Base-by-base conservation (phyloP, 2,329 filamentous ascomycete species). In the Colletotrichum truncatum region DNA sequence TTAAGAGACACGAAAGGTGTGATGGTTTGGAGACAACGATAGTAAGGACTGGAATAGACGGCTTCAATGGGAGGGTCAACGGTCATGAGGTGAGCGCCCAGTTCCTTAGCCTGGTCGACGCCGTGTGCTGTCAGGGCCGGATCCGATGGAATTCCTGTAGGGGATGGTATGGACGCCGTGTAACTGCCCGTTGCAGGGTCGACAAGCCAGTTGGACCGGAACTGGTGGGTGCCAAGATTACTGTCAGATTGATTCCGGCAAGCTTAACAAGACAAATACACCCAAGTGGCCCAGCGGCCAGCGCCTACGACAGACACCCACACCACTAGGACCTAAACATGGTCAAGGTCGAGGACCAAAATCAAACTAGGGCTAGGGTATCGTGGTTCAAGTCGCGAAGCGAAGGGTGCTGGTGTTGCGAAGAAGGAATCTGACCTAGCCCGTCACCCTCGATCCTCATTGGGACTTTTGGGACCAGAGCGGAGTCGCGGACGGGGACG, bases 141-240 rank as follows among this genome's bases (percentile, higher is more conserved):
- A 75, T 99, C 96, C 25, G 92, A 91, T 4, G 94, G 86, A 68
- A 97, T 94, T 56, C 93, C 92, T 6, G 96, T 98, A 1, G 96
- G 95, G 36, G 93, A 93, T 41, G 85, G 88, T 69, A 96, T 88
- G 64, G 84, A 84, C 23, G 91, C 83, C 57, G 85, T 87, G 82
- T 98, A 98, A 71, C 85, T 85, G 56, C 96, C 95, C 36, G 93
- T 95, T 67, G 85, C 81, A 46, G 89, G 88, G 78, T 98, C 90
- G 66, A 98, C 93, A 43, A 88, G 88, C 93, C 94, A 98, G 76
- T 92, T 94, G 69, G 92, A 91, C 68, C 96, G 93, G 79, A 97
- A 97, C 94, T 97, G 43, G 43, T 59, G 43, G 39, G 28, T 18
- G 48, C 41, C 61, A 60, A 52, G 62, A 41, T 54, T 25, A 18